Evolutionary conservation across 1,284 basidiomycete genomes (phyloP), one percentile per base, ranked within the genome.

Genomic region (Ganoderma lingzhi): DNA sequence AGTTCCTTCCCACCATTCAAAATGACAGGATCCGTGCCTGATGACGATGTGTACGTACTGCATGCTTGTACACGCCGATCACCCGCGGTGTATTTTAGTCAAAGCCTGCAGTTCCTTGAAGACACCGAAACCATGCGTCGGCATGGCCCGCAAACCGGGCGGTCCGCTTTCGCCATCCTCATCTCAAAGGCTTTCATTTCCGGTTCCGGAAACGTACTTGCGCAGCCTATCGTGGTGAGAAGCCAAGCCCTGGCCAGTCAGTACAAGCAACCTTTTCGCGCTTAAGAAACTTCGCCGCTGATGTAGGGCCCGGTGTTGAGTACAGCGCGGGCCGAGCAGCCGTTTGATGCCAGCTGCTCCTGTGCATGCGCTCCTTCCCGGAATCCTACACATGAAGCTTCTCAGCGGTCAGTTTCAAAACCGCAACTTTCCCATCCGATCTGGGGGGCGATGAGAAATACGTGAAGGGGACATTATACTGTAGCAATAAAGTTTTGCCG

Each of bases 31-130:
- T 35, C 15, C 3, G 14, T 56, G 30, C 53, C 53, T 35, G 30
- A 35, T 56, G 53, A 56, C 53, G 53, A 30, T 56, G 53, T 56
- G 53, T 30, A 56, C 53, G 53, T 32, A 56, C 30, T 17, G 17
- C 15, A 35, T 28, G 14, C 30, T 56, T 32, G 53, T 32, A 32
- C 53, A 17, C 30, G 30, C 51, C 19, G 23, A 53, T 12, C 28
- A 14, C 9, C 53, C 30, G 53, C 30, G 12, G 30, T 15, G 14
- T 15, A 28, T 19, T 8, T 28, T 12, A 28, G 10, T 9, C 45
- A 48, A 9, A n/a, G 6, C 23, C 8, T 5, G 23, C 23, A 51
- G 48, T 8, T 51, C 23, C 23, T 23, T 23, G 23, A 28, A 56
- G 30, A 56, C 30, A 17, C 53, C 53, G 4, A 14, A 17, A 12